Evolutionary conservation across 2,329 filamentous ascomycete species (phyloP), one percentile per base, ranked within the genome.

Genomic region (Byssochlamys sp.): DNA sequence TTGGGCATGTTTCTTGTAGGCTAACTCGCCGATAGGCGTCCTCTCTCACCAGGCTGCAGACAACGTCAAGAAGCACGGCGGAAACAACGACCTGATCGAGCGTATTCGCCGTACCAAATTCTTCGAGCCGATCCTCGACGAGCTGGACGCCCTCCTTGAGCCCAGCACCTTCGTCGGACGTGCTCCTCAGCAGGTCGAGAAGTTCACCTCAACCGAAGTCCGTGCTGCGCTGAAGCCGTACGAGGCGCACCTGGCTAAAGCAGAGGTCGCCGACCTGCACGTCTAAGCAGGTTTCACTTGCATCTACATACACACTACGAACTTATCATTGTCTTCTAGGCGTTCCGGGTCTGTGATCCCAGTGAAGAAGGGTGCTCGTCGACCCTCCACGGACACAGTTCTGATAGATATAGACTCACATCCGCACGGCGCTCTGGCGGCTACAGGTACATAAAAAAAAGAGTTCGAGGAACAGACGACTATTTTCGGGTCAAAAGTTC

Each of bases 71-170:
- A 80, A 84, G 65, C 77, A 87, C 71, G 89, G 89, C 35, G 84
- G 85, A 64, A 77, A 83, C 56, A 96, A 96, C 68, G 90, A 96
- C 70, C 79, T 96, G 2, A 84, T 96, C 12, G 84, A 89, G 61
- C 79, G 91, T 12, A 91, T 96, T 69, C 84, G 83, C 70, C 78
- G 75, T 55, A 86, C 80, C 49, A 77, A 84, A 50, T 96, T 89
- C 78, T 96, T 96, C 77, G 78, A 73, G 59, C 78, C 87, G 1
- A 84, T 92, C 61, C 83, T 83, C 78, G 78, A 68, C 53, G 86
- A 91, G 61, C 76, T 91, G 29, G 87, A 90, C 62, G 74, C 70
- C 49, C 80, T 91, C 74, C 74, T 91, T 53, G 80, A 87, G 60
- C 79, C 88, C 1, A 80, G 80, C 66, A 77, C 79, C 57, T 86